These are phyloP conservation scores for Rhododendron simsii DNA, from an alignment of 148 eudicot genomes.

Conservation along the genomic window DNA sequence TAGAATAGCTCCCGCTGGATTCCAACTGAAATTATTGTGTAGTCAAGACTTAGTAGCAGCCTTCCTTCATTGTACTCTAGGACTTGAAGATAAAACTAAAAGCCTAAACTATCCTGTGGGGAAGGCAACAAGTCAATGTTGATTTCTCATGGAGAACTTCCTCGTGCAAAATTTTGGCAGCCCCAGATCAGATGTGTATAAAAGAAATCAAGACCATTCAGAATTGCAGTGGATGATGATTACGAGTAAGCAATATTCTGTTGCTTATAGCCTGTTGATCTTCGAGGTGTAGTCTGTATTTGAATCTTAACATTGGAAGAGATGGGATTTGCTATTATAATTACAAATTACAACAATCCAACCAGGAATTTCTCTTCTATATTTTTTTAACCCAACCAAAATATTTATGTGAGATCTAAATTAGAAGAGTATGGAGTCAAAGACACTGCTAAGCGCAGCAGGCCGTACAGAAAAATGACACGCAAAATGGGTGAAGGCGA, in stretches of 20 bases:
- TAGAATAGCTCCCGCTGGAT: slow-evolving; percentile 91
- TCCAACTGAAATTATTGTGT: slow-evolving; percentile 60
- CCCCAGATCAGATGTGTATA: neutral
- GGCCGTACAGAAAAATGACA: neutral
- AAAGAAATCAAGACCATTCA: neutral
- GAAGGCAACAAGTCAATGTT: slow-evolving; percentile 4
- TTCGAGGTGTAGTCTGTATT: neutral
- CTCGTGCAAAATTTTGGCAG: neutral
- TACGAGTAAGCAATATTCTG: neutral
- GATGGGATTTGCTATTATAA: too few species aligned
- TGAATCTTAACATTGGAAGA: neutral
- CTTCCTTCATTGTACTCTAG: neutral
- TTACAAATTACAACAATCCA: neutral
- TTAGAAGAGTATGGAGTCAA: neutral
- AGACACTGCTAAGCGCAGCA: neutral
- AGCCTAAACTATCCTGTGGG: neutral
- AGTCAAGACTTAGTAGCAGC: neutral
- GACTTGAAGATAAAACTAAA: neutral
- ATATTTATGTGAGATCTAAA: neutral
- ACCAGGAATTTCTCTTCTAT: neutral
- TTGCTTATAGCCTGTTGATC: neutral
- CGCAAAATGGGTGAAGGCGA: neutral
- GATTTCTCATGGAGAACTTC: neutral
- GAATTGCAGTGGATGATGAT: neutral
- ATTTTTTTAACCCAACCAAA: neutral